Percentiles rank a stretch among this genome's conserved stretches.
Evolutionary conservation across 495 filamentous ascomycete genomes (phyloP).

Genomic region (Staphylotrichum longicolle): DNA sequence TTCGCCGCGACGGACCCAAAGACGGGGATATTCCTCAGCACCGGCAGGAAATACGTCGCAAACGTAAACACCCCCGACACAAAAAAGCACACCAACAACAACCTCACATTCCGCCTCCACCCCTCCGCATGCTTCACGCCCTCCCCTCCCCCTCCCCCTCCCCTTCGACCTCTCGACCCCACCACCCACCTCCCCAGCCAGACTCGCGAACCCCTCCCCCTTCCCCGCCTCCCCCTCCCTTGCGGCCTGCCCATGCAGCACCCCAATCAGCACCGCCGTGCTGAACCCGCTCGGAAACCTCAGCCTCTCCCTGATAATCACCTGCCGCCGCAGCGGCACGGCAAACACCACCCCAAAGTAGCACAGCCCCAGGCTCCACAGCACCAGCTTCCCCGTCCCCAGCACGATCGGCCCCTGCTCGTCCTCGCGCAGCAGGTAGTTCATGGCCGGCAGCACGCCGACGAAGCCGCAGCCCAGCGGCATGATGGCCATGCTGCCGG

Average conservation of each 20-base stretch:
- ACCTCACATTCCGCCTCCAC: slow-evolving; percentile 53
- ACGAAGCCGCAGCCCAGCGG: slow-evolving; percentile 95
- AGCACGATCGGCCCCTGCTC: slow-evolving; percentile 76
- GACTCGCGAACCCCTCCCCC: slow-evolving; percentile 31
- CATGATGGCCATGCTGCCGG: slow-evolving; percentile 94
- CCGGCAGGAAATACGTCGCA: slow-evolving; percentile 87
- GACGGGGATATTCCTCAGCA: slow-evolving; percentile 78
- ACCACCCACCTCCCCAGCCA: slow-evolving; percentile 28
- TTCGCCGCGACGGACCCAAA: slow-evolving; percentile 71
- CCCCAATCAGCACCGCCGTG: slow-evolving; percentile 87
- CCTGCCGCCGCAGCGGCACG: slow-evolving; percentile 71
- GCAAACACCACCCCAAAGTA: slow-evolving; percentile 97
- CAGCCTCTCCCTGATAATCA: slow-evolving; percentile 86
- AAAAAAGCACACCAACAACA: slow-evolving; percentile 53
- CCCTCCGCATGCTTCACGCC: slow-evolving; percentile 28
- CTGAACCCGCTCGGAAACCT: slow-evolving; percentile 95
- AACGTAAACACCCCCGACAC: slow-evolving; percentile 65
- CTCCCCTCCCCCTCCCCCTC: slow-evolving; percentile 20
- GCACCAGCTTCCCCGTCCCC: slow-evolving; percentile 68
- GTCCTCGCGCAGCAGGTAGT: slow-evolving; percentile 71
- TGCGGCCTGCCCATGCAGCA: slow-evolving; percentile 65
- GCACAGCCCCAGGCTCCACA: slow-evolving; percentile 89
- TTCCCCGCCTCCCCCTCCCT: slow-evolving; percentile 13
- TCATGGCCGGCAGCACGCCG: slow-evolving; percentile 78
- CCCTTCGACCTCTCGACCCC: slow-evolving; percentile 18